These are phyloP conservation scores for Torulaspora microellipsoides DNA, from an alignment of 805 yeast genomes.

Conservation along the genomic window DNA sequence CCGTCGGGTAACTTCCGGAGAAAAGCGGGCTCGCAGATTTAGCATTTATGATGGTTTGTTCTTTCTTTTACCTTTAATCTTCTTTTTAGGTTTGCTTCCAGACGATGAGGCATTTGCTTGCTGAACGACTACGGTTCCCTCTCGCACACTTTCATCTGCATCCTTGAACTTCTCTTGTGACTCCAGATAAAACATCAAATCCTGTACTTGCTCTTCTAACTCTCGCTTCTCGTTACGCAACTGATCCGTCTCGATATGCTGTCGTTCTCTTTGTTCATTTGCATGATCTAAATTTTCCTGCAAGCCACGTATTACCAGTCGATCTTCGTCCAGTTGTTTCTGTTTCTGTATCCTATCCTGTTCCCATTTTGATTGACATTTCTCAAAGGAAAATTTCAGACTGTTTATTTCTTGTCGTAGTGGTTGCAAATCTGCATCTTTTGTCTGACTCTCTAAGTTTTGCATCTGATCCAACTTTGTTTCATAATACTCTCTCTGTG, in stretches of 20 bases:
- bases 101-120: conserved; percentile 9
- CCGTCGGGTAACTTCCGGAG: too few species aligned
- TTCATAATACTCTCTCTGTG: conserved; percentile 82
- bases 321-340: conserved; percentile 27
- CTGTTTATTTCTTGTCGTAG: conserved; percentile 19
- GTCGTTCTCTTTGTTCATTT: conserved; percentile 37
- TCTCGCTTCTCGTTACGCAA: conserved; percentile 43
- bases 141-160: conserved; percentile 65
- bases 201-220: conserved; percentile 60
- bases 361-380: conserved; percentile 15
- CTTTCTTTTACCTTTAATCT: conserved; percentile 21
- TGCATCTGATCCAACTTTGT: conserved; percentile 38
- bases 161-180: conserved; percentile 66
- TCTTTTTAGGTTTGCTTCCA: conserved; percentile 4
- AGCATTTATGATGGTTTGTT: conserved; percentile 3
- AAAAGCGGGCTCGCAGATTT: too few species aligned
- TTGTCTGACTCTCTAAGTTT: conserved; percentile 9
- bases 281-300: conserved; percentile 41
- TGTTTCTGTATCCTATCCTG: conserved; percentile 17
- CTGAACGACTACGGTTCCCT: conserved; percentile 58
- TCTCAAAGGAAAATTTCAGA: conserved; percentile 16
- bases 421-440: conserved; percentile 13
- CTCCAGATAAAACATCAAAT: conserved; percentile 76
- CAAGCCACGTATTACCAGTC: conserved; percentile 44
- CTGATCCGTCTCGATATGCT: conserved; percentile 32